Conservation (phyloP, 2,329 filamentous ascomycete species). For the Moelleriella libera region DNA sequence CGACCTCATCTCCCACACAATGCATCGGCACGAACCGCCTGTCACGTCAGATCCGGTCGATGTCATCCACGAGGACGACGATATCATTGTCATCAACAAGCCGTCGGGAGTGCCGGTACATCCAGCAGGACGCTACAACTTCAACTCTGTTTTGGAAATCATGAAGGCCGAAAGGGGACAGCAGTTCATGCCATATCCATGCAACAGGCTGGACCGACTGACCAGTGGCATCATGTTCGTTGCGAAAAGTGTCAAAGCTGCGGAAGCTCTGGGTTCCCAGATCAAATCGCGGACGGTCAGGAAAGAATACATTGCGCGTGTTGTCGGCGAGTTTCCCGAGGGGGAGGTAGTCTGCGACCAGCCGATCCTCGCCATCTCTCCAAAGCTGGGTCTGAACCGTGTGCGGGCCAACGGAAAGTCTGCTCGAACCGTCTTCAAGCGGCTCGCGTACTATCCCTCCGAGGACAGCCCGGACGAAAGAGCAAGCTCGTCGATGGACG, state of each 20-base stretch:
- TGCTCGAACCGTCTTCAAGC: constrained; percentile 81
- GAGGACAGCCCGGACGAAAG: too few species aligned
- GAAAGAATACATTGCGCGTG: constrained; percentile 90
- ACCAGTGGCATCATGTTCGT: constrained; percentile 98
- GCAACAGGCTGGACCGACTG: constrained; percentile 84
- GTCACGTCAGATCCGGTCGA: constrained; percentile 68
- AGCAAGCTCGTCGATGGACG: not conserved
- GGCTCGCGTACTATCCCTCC: constrained; percentile 74
- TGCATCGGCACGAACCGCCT: constrained; percentile 91
- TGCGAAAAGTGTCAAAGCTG: constrained; percentile 70
- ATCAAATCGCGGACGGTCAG: constrained; percentile 70
- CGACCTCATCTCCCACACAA: constrained; percentile 79
- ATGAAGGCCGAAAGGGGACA: constrained; percentile 60
- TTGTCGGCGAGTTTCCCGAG: constrained; percentile 82
- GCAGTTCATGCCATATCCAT: constrained; percentile 49
- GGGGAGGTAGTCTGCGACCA: constrained; percentile 86
- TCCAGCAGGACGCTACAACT: constrained; percentile 87
- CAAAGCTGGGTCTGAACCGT: constrained; percentile 85
- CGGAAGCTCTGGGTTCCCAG: constrained; percentile 62
- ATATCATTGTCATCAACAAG: constrained; percentile 94
- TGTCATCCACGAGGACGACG: constrained; percentile 80
- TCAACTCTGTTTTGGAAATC: constrained; percentile 89
- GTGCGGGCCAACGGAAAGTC: constrained; percentile 88
- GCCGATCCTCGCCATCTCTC: constrained; percentile 85
- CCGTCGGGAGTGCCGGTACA: constrained; percentile 91